Base-by-base conservation (phyloP, 495 filamentous ascomycete genomes). In the Margaritispora aquatica region DNA sequence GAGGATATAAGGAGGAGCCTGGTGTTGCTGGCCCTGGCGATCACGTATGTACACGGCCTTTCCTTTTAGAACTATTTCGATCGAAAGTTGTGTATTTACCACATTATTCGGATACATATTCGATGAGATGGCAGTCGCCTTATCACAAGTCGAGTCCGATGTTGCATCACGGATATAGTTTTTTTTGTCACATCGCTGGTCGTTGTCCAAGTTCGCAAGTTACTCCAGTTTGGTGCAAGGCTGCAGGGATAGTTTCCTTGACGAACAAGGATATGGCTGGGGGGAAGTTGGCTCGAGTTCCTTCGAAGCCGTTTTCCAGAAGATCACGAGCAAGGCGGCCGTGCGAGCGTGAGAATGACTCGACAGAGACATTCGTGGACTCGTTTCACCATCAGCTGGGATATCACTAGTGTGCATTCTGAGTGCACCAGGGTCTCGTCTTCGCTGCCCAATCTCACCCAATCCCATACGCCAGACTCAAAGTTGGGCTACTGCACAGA, bases 1-100 rank as follows among this genome's bases (percentile, higher is more conserved):
- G 59, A 44, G 62, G 62, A 38, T 68, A 68, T 61, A 68, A 68
- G 48, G 60, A 68, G 61, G 66, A 68, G 31, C 63, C 66, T 7
- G 63, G 63, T 23, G 63, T 64, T 20, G 54, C 63, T 2, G 59
- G 60, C 19, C 51, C 58, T 4, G 38, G 38, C 4, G 62, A 68
- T 61, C 65, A 66, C 55, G 66, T 68, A 62, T 62, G 66, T 64
- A 24, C 34, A 29, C 26, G 1, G 1, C 36, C 26, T 60, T 58
- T 47, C 22, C 20, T 26, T 31, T 5, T 7, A 34, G n/a, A n/a
- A n/a, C 29, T 34, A 7, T 44, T 17, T 44, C 3, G 8, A 44
- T n/a, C 38, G 38, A 20, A 9, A 44, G 38, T 44, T 17, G 17
- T 54, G 46, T 22, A 34, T 48, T 51, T 49, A 9, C 22, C 51